Conservation (phyloP, 2,329 filamentous ascomycete species). For the Xylariaceae sp. region DNA sequence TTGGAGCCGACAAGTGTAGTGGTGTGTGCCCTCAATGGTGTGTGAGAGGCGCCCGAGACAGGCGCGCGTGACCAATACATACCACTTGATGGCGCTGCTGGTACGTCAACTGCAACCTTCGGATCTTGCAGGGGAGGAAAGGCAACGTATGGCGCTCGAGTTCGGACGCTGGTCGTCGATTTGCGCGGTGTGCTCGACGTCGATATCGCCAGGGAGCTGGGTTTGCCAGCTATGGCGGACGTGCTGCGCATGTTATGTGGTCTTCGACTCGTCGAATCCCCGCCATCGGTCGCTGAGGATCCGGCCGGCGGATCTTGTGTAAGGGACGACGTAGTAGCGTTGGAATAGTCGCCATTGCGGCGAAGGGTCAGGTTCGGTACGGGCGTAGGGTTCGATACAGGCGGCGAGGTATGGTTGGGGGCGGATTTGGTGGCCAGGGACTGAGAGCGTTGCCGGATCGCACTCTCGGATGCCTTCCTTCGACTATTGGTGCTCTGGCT, state of each 20-base stretch:
- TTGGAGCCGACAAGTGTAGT: slow-evolving; percentile 63
- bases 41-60: slow-evolving; percentile 58
- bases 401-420: slow-evolving; percentile 23
- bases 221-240: slow-evolving; percentile 40
- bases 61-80: slow-evolving; percentile 70
- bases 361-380: slow-evolving; percentile 21
- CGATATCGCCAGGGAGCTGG: slow-evolving; percentile 13
- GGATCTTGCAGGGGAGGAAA: slow-evolving; percentile 57
- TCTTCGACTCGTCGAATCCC: slow-evolving; percentile 32
- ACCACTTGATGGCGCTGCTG: slow-evolving; percentile 60
- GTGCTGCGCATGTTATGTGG: slow-evolving; percentile 48
- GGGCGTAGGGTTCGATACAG: slow-evolving; percentile 24
- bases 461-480: slow-evolving; percentile 47
- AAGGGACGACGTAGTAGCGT: slow-evolving; percentile 1
- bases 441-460: slow-evolving; percentile 51
- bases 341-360: slow-evolving; percentile 22
- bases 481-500: slow-evolving; percentile 40
- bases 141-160: slow-evolving; percentile 38
- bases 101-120: slow-evolving; percentile 54
- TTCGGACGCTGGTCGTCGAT: slow-evolving; percentile 18
- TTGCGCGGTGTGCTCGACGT: slow-evolving; percentile 11
- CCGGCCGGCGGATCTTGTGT: not conserved
- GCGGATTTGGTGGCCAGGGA: slow-evolving; percentile 37
- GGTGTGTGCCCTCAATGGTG: slow-evolving; percentile 61
- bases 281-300: slow-evolving; percentile 11